Evolutionary conservation across 2,329 filamentous ascomycete species (phyloP).

Genomic region (Penicillium sp.): DNA sequence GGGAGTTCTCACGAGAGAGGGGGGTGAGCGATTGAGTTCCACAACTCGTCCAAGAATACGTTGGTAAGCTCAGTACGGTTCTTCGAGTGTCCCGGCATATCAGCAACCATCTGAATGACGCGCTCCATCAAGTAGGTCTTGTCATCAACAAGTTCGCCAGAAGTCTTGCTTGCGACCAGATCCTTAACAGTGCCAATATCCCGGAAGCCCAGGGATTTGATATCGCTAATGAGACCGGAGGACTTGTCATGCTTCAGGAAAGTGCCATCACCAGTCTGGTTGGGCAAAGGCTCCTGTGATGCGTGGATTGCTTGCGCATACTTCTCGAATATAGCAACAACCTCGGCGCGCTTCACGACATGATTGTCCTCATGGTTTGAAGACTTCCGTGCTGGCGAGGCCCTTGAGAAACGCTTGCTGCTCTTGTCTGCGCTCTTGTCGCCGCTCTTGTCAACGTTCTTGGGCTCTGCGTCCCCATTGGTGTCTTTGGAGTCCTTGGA

Average conservation of each 20-base stretch:
- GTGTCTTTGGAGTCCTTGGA: conserved; percentile 25
- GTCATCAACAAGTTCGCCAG: conserved; percentile 65
- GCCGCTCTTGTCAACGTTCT: conserved; percentile 28
- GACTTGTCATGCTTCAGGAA: conserved; percentile 53
- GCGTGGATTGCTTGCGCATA: conserved; percentile 50
- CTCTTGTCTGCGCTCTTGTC: conserved; percentile 20
- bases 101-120: conserved; percentile 64
- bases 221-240: conserved; percentile 54
- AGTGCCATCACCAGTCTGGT: conserved; percentile 60
- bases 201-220: conserved; percentile 54
- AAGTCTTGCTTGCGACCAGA: conserved; percentile 60
- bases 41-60: conserved; percentile 64
- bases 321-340: conserved; percentile 42
- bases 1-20: conserved; percentile 56
- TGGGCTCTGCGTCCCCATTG: conserved; percentile 34
- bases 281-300: conserved; percentile 60
- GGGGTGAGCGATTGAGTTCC: conserved; percentile 69
- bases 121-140: conserved; percentile 74
- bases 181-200: conserved; percentile 62
- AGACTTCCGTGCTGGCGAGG: conserved; percentile 24
- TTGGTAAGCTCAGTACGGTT: conserved; percentile 62
- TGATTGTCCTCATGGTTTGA: conserved; percentile 28
- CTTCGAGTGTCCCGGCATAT: conserved; percentile 60
- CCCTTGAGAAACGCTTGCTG: conserved; percentile 36
- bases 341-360: conserved; percentile 38